Evolutionary conservation across 768 basidiomycete species (phyloP).

Genomic region (Amanita muscaria): DNA sequence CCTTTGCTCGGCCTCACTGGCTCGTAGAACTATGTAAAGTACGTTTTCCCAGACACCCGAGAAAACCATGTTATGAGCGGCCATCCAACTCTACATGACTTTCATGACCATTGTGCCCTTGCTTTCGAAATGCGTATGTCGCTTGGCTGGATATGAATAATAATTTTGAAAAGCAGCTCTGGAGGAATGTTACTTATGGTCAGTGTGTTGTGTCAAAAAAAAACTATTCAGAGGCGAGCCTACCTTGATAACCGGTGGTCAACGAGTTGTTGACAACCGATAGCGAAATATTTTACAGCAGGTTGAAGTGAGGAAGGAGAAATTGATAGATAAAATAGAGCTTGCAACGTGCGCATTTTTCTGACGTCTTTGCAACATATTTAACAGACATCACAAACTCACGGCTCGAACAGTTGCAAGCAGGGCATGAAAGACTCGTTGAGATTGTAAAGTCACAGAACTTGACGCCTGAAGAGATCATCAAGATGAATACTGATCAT

Average conservation of each 20-base stretch:
- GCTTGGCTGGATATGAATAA: slow-evolving; percentile 62
- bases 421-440: slow-evolving; percentile 54
- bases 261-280: slow-evolving; percentile 63
- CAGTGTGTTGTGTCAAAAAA: slow-evolving; percentile 36
- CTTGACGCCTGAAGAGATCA: slow-evolving; percentile 83
- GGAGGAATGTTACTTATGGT: slow-evolving; percentile 79
- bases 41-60: slow-evolving; percentile 19
- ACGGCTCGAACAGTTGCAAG: slow-evolving; percentile 53
- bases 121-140: slow-evolving; percentile 69
- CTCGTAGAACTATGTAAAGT: slow-evolving; percentile 82
- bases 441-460: slow-evolving; percentile 79
- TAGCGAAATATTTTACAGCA: slow-evolving; percentile 70
- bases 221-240: slow-evolving; percentile 55
- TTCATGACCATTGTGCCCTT: slow-evolving; percentile 64
- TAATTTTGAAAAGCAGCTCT: slow-evolving; percentile 58
- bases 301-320: slow-evolving; percentile 61
- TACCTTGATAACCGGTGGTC: too few species aligned
- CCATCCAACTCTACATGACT: slow-evolving; percentile 61
- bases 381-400: slow-evolving; percentile 31
- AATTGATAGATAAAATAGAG: slow-evolving; percentile 59
- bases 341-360: slow-evolving; percentile 22
- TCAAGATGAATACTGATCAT: slow-evolving; percentile 85
- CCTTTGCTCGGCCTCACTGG: slow-evolving; percentile 88
- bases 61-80: slow-evolving; percentile 48
- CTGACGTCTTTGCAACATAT: not conserved